Evolutionary conservation across 768 basidiomycete species (phyloP).

Genomic region (Boletus subcaerulescens): DNA sequence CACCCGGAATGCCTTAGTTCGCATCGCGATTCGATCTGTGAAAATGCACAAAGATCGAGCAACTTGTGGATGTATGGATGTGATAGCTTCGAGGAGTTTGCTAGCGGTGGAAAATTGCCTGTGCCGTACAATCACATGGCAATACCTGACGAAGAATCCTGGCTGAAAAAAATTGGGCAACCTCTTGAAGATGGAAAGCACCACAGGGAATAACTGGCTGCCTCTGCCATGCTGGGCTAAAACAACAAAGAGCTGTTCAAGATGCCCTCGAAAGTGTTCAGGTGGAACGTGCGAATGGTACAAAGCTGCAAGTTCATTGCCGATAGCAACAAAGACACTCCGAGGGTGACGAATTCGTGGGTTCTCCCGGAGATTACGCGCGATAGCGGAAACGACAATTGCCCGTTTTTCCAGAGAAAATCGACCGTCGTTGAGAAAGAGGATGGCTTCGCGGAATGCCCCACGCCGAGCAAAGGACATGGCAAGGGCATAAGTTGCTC

Average conservation of each 20-base stretch:
- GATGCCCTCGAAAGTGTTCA: slow-evolving; percentile 39
- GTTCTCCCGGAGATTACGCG: slow-evolving; percentile 36
- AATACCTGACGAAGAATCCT: slow-evolving; percentile 35
- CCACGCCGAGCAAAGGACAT: slow-evolving; percentile 29
- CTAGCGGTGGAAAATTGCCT: slow-evolving; percentile 39
- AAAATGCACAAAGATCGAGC: slow-evolving; percentile 8
- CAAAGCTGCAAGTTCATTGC: slow-evolving; percentile 33
- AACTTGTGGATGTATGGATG: slow-evolving; percentile 9
- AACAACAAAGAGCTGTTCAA: slow-evolving; percentile 43
- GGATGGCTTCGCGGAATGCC: slow-evolving; percentile 25
- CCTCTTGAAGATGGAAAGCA: slow-evolving; percentile 37
- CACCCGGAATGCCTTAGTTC: slow-evolving; percentile 8
- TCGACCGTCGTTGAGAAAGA: slow-evolving; percentile 32
- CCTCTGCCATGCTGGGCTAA: slow-evolving; percentile 40
- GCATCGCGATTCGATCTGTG: slow-evolving; percentile 3
- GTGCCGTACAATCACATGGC: slow-evolving; percentile 39
- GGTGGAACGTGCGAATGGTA: slow-evolving; percentile 36
- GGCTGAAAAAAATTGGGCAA: slow-evolving; percentile 40
- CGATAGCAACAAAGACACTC: slow-evolving; percentile 32
- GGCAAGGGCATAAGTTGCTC: slow-evolving; percentile 30
- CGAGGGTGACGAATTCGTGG: slow-evolving; percentile 31
- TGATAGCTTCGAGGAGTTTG: slow-evolving; percentile 27
- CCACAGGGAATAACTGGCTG: slow-evolving; percentile 35
- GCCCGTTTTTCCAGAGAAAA: slow-evolving; percentile 35
- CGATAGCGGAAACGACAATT: slow-evolving; percentile 37